These are phyloP conservation scores for Ministeria vibrans DNA, from an alignment of 78 protist genomes.

Conservation along the genomic window DNA sequence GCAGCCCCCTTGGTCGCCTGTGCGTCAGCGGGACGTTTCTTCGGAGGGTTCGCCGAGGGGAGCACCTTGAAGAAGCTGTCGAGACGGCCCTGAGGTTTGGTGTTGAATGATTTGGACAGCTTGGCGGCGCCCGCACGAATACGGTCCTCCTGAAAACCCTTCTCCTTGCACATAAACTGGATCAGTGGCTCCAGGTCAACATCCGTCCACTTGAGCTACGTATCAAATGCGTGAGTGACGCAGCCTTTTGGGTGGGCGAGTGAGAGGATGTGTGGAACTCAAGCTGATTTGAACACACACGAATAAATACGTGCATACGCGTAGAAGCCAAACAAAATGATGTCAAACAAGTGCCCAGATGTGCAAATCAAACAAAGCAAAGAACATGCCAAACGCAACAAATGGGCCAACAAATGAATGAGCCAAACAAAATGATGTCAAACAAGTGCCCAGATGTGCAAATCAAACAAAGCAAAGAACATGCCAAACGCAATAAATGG, in stretches of 20 bases:
- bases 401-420: no score
- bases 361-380: no score
- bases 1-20: no score
- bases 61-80: conserved; percentile 16
- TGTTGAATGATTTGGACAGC: background rate
- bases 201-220: conserved; percentile 21
- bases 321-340: background rate
- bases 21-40: no score
- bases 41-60: no score
- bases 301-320: background rate
- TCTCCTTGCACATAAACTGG: conserved; percentile 14
- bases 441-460: background rate
- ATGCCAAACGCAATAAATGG: background rate
- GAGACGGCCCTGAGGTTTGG: conserved; percentile 22
- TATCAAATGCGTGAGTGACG: background rate
- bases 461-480: no score
- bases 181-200: conserved; percentile 18
- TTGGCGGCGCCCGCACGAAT: background rate
- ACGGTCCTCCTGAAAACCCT: conserved; percentile 31
- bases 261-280: background rate
- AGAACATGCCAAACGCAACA: background rate
- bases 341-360: background rate
- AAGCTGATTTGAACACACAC: background rate
- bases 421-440: background rate
- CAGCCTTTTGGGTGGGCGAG: background rate